A percentile compares a stretch with the other conserved stretches of the same genome.
These are phyloP conservation scores for Saksenaea vasiformis DNA, from an alignment of 371 early-diverging fungal genomes.

Conservation along the genomic window DNA sequence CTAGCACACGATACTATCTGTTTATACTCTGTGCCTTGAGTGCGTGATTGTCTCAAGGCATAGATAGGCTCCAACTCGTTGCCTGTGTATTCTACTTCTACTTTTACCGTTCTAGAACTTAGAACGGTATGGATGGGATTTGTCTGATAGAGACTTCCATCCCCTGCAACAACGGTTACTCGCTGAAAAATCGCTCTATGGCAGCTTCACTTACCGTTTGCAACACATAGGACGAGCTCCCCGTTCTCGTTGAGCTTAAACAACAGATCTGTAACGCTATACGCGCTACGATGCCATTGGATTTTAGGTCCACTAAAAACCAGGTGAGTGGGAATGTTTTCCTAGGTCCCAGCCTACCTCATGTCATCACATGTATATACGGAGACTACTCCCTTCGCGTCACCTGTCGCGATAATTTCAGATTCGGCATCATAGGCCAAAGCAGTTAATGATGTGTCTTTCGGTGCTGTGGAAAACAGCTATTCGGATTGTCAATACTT, in stretches of 20 bases:
- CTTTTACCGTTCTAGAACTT: neutral
- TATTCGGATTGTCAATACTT: neutral
- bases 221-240: conserved; percentile 25
- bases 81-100: conserved; percentile 37
- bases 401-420: conserved; percentile 26
- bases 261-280: conserved; percentile 27
- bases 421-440: conserved; percentile 27
- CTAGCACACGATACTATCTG: conserved; percentile 32
- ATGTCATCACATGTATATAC: conserved; percentile 15
- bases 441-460: conserved; percentile 15
- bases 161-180: conserved; percentile 21
- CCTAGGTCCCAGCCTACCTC: conserved; percentile 6
- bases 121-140: conserved; percentile 16
- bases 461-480: conserved; percentile 25
- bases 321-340: neutral
- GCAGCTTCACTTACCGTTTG: conserved; percentile 24
- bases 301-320: conserved; percentile 6
- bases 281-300: conserved; percentile 33
- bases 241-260: conserved; percentile 29
- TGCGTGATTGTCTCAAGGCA: conserved; percentile 20
- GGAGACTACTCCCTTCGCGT: conserved; percentile 22
- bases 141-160: conserved; percentile 45
- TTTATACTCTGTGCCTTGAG: conserved; percentile 11
- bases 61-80: conserved; percentile 39
- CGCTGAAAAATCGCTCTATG: neutral